These are phyloP conservation scores for Garcia nutans DNA, from an alignment of 345 rosid genomes.

Conservation along the genomic window DNA sequence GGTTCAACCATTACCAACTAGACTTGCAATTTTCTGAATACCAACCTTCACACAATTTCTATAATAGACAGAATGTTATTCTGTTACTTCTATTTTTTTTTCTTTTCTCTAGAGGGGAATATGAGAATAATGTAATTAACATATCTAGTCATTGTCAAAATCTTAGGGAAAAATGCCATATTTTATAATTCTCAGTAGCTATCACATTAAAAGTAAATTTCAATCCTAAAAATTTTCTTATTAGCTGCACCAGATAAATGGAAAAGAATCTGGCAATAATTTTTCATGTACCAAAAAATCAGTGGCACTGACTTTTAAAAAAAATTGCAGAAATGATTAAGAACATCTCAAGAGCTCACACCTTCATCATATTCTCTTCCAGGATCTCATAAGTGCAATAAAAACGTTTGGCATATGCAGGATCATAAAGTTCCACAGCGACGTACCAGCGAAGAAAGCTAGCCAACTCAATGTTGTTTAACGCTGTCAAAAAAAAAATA, in stretches of 20 bases:
- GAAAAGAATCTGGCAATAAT: background rate
- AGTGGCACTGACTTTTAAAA: background rate
- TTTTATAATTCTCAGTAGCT: too few relatives aligned
- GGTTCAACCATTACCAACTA: background rate
- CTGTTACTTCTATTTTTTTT: constrained; percentile 3
- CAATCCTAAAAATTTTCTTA: background rate
- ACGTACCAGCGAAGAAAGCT: constrained; percentile 98
- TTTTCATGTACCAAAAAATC: background rate
- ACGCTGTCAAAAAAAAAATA: constrained; percentile 51
- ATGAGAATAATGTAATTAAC: background rate
- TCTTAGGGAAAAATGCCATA: background rate
- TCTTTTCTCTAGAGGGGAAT: background rate
- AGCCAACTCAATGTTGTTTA: constrained; percentile 80
- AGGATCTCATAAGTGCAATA: constrained; percentile 76
- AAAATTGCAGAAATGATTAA: background rate
- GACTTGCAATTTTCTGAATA: background rate
- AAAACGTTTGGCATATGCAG: constrained; percentile 75
- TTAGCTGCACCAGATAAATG: background rate
- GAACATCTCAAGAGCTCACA: constrained; percentile 27
- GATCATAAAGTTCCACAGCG: constrained; percentile 87
- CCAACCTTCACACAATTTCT: background rate
- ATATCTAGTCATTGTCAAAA: background rate
- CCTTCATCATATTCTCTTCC: constrained; percentile 74
- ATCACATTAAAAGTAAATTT: background rate
- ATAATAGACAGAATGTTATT: background rate